A percentile compares a stretch with the other conserved stretches of the same genome.
phyloP scores from a whole-genome alignment of 805 yeast genomes.

The Candida yuanshanica region DNA sequence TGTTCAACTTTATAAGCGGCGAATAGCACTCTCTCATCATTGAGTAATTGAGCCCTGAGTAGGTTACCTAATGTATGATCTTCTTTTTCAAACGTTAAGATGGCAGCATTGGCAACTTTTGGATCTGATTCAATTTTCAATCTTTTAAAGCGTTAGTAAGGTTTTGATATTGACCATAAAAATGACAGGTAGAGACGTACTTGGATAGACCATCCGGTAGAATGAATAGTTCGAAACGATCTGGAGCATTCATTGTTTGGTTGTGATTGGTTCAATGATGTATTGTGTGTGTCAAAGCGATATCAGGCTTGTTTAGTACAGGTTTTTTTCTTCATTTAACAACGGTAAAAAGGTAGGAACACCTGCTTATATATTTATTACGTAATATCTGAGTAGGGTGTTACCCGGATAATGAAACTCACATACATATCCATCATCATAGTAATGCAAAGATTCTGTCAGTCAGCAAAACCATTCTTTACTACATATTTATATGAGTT shows the following conservation, averaged over 20 bases:
- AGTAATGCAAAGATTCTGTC: too few species aligned
- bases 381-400: too few species aligned
- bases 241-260: conserved; percentile 89
- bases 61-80: conserved; percentile 95
- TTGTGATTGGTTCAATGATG: background rate
- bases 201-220: conserved; percentile 97
- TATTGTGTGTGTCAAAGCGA: background rate
- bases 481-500: too few species aligned
- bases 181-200: conserved; percentile 38
- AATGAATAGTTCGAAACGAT: conserved; percentile 92
- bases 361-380: too few species aligned
- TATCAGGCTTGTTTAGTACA: too few species aligned
- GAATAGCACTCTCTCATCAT: conserved; percentile 84
- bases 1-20: conserved; percentile 98
- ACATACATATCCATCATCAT: too few species aligned
- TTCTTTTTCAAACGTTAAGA: conserved; percentile 90
- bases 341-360: too few species aligned
- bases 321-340: too few species aligned
- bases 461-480: too few species aligned
- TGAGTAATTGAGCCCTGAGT: conserved; percentile 76
- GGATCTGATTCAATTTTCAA: conserved; percentile 88
- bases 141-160: conserved; percentile 29
- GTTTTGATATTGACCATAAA: background rate
- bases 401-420: too few species aligned
- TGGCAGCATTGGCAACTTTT: conserved; percentile 91